phyloP scores from a whole-genome alignment of 2,329 filamentous ascomycete species.

The Chalara sp. region DNA sequence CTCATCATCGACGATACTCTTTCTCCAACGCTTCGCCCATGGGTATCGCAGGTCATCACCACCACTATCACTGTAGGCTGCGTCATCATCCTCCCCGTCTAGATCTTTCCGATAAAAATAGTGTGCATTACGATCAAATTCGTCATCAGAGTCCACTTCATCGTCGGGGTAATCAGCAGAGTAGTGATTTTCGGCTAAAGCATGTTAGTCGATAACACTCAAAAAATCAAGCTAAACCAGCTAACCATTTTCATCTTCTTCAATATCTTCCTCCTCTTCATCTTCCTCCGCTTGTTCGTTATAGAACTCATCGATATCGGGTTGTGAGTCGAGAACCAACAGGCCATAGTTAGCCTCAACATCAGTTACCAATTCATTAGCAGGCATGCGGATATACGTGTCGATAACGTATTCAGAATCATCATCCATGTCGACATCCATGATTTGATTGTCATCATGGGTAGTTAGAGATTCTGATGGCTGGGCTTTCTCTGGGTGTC shows the following conservation, averaged over 20 bases:
- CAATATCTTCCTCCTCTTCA: constrained; percentile 55
- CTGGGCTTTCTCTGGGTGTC: constrained; percentile 39
- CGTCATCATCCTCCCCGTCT: constrained; percentile 18
- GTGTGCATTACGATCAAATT: constrained; percentile 51
- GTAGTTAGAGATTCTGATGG: constrained; percentile 1
- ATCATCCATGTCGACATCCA: constrained; percentile 22
- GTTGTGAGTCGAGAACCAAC: constrained; percentile 25
- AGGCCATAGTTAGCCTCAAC: constrained; percentile 40
- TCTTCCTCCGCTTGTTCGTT: constrained; percentile 53
- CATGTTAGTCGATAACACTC: constrained; percentile 8
- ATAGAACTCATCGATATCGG: constrained; percentile 50
- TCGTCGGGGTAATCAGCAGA: constrained; percentile 76
- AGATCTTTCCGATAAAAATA: constrained; percentile 35
- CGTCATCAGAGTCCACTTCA: constrained; percentile 66
- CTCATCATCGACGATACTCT: constrained; percentile 1
- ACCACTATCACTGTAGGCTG: constrained; percentile 20
- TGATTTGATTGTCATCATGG: constrained; percentile 7
- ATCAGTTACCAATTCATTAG: constrained; percentile 36
- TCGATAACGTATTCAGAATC: constrained; percentile 58
- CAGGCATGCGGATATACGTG: constrained; percentile 56
- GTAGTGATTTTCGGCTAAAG: constrained; percentile 69
- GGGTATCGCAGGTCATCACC: constrained; percentile 19
- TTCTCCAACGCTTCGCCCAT: constrained; percentile 16
- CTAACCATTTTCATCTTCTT: constrained; percentile 60
- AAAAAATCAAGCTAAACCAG: not conserved